Conservation (phyloP, 2,329 filamentous ascomycete genomes). For the Fusarium drepaniforme region DNA sequence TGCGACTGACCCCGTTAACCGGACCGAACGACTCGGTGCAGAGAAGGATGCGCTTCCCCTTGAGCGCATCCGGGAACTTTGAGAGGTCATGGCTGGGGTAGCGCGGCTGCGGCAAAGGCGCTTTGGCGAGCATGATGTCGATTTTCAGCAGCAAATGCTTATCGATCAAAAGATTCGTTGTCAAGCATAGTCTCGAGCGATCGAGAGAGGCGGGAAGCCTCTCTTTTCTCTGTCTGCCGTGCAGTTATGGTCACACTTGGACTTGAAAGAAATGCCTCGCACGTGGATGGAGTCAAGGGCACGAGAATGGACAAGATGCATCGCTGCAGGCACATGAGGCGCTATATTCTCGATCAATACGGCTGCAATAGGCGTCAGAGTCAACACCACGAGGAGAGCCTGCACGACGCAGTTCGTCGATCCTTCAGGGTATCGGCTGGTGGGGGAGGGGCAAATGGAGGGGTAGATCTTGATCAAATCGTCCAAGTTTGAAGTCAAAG, state of each 20-base stretch:
- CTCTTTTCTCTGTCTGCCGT: constrained; percentile 42
- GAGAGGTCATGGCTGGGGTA: constrained; percentile 54
- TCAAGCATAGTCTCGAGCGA: not conserved
- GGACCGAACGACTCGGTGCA: constrained; percentile 80
- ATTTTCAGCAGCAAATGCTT: constrained; percentile 9
- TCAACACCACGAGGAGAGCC: constrained; percentile 47
- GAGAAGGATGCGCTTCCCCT: constrained; percentile 72
- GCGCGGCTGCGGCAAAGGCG: constrained; percentile 4
- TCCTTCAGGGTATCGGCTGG: constrained; percentile 30
- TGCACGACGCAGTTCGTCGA: constrained; percentile 47
- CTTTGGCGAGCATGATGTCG: constrained; percentile 31
- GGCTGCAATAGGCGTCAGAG: constrained; percentile 42
- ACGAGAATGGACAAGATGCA: constrained; percentile 29
- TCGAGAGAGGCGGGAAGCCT: constrained; percentile 26
- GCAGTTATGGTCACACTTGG: constrained; percentile 7
- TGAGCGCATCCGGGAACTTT: constrained; percentile 61
- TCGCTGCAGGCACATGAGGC: constrained; percentile 32
- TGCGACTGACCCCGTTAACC: constrained; percentile 80
- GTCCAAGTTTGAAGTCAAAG: constrained; percentile 20
- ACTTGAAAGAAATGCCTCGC: constrained; percentile 33
- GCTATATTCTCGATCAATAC: constrained; percentile 11
- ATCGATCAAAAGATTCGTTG: not conserved
- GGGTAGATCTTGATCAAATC: constrained; percentile 39
- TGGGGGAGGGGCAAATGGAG: constrained; percentile 45
- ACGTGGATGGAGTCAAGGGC: constrained; percentile 40